Conservation (phyloP, 345 rosid species). For the Moricandia arvensis region DNA sequence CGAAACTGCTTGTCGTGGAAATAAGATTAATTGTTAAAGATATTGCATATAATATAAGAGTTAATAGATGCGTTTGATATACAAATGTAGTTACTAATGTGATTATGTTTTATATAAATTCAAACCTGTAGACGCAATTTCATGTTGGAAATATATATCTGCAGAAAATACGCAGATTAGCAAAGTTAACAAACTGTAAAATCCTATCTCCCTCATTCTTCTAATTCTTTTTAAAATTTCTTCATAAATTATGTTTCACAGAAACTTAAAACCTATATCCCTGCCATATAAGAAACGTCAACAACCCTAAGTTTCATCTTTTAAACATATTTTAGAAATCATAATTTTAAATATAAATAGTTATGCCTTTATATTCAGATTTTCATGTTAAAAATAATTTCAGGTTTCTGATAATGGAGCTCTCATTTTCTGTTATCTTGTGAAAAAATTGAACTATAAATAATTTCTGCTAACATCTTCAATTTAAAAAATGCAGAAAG, state of each 20-base stretch:
- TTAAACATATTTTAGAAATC: no score
- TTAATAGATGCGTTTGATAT: no score
- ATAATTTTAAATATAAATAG: no score
- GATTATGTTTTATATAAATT: no score
- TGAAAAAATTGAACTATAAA: not conserved
- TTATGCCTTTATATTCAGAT: not conserved
- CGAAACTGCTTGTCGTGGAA: no score
- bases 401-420: not conserved
- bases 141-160: no score
- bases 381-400: not conserved
- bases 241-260: not conserved
- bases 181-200: no score
- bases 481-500: not conserved
- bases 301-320: not conserved
- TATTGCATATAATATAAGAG: no score
- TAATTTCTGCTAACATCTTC: not conserved
- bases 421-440: not conserved
- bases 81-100: no score
- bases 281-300: not conserved
- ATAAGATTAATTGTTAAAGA: no score
- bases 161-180: no score
- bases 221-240: not conserved
- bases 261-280: not conserved
- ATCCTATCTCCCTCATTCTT: not conserved
- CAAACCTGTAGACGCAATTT: no score